These are phyloP conservation scores for Colletotrichum higginsianum DNA, from an alignment of 2,329 filamentous ascomycete species.

Conservation along the genomic window DNA sequence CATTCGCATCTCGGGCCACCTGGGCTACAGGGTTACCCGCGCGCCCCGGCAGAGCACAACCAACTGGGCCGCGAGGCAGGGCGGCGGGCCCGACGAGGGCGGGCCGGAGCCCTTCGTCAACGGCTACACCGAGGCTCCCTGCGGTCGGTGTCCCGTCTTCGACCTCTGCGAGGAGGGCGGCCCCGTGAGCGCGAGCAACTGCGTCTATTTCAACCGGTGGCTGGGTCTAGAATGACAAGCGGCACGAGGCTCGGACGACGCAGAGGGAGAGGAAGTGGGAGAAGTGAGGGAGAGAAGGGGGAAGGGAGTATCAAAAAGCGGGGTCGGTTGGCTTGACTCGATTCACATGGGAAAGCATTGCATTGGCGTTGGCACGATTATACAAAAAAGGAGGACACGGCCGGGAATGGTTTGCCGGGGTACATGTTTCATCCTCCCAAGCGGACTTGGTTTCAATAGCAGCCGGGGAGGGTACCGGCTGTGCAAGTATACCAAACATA, in stretches of 20 bases:
- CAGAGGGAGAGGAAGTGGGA: background rate
- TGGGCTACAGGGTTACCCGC: slow-evolving; percentile 69
- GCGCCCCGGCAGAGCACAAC: slow-evolving; percentile 62
- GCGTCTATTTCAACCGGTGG: slow-evolving; percentile 94
- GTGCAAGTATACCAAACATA: slow-evolving; percentile 22
- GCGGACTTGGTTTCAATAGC: slow-evolving; percentile 4
- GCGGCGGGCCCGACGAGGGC: slow-evolving; percentile 52
- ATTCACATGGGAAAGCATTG: slow-evolving; percentile 40
- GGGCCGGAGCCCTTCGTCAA: slow-evolving; percentile 69
- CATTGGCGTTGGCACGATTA: slow-evolving; percentile 41
- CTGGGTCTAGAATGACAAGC: slow-evolving; percentile 59
- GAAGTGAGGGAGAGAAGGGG: background rate
- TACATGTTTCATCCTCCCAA: slow-evolving; percentile 23
- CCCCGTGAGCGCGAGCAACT: slow-evolving; percentile 89
- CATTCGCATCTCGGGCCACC: slow-evolving; percentile 64
- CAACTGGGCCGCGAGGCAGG: slow-evolving; percentile 56
- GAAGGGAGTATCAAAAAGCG: background rate
- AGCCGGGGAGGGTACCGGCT: background rate
- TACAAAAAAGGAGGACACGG: slow-evolving; percentile 21
- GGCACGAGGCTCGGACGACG: too few species aligned
- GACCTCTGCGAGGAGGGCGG: slow-evolving; percentile 92
- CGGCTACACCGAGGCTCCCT: slow-evolving; percentile 89
- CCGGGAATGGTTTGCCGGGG: slow-evolving; percentile 23
- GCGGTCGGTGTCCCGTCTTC: slow-evolving; percentile 93
- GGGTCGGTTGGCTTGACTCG: slow-evolving; percentile 5